Conservation (phyloP, 176 grass and related monocot genomes). For the sorghum (Sorghum bicolor) region Sorghum_bicolor_NCBIv3 NC_012870.2:3056501-3057000, state of each 20-base stretch:
- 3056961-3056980: constrained; percentile 97
- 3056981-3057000: constrained; percentile 94
- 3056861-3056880: background rate
- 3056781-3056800: background rate
- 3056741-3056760: background rate
- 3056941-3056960: constrained; percentile 94
- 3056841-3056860: background rate
- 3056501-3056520: background rate
- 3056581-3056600: background rate
- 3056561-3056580: no score
- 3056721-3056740: background rate
- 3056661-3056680: background rate
- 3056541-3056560: background rate
- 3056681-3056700: background rate
- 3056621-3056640: no score
- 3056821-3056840: background rate
- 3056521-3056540: background rate
- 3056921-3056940: constrained; percentile 85
- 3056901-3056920: constrained; percentile 80
- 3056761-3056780: constrained; percentile 15
- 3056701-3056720: background rate
- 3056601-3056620: background rate
- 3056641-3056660: background rate
- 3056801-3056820: background rate
- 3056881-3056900: constrained; percentile 32